Evolutionary conservation across 345 rosid species (phyloP).

Genomic region (Gossypium australe): DNA sequence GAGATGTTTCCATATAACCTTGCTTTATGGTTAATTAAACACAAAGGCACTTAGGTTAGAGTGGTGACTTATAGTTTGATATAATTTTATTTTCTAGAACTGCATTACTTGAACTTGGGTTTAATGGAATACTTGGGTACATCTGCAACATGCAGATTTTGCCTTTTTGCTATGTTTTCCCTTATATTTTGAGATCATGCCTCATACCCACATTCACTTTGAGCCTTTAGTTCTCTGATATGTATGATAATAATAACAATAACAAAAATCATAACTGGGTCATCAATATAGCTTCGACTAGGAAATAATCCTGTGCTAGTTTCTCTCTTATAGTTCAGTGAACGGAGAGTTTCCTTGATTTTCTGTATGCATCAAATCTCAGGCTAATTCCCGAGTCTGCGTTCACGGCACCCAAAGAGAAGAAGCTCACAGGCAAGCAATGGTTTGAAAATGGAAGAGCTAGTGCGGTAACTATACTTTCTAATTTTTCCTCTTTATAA

Average conservation of each 20-base stretch:
- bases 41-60: not conserved
- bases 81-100: not conserved
- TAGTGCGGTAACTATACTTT: constrained; percentile 29
- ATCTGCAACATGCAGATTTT: not conserved
- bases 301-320: not conserved
- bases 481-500: constrained; percentile 1
- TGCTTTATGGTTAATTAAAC: not conserved
- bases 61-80: not conserved
- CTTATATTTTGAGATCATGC: not conserved
- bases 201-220: not conserved
- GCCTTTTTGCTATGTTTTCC: not conserved
- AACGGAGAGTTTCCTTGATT: not conserved
- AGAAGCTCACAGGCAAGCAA: constrained; percentile 37
- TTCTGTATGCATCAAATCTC: constrained; percentile 10
- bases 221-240: not conserved
- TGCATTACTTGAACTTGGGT: not conserved
- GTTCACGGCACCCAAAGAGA: constrained; percentile 67
- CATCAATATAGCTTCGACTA: too few relatives aligned
- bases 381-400: constrained; percentile 94
- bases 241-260: too few relatives aligned
- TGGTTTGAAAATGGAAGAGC: constrained; percentile 23
- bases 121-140: not conserved
- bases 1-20: not conserved
- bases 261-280: too few relatives aligned
- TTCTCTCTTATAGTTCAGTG: not conserved